Base-by-base conservation (phyloP, 129 eudicot species). In the Lactuca saligna region DNA sequence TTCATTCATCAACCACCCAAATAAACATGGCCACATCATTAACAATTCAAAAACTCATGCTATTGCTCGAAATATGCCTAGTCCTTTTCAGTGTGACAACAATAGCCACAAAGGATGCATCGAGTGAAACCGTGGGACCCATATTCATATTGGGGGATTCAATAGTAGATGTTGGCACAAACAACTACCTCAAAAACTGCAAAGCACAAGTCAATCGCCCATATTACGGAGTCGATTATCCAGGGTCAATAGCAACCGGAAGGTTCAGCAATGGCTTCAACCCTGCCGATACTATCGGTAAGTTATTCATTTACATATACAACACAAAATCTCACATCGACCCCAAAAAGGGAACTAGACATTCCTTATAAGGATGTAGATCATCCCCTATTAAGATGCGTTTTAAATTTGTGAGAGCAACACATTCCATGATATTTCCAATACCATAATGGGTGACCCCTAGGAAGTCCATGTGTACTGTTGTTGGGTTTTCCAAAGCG, bases 251-350 rank as follows among this genome's bases (percentile, higher is more conserved):
- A 44, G 70, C 87, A 32, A 83, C 84, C 0, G 87, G 87, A 38
- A 83, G 87, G 75, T 83, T 83, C 4, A 79, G 77, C 87, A 83
- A 83, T 53, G 87, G 87, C 13, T 20, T 56, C 17, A 83, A 76
- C 66, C 15, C 64, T 7, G 84, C 79, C 13, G 87, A 83, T 56
- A 57, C 65, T 4, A 66, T 79, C 11, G 84, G 87, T 79, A 78
- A 46, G 79, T 31, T 13, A 68, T 20, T 11, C 15, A 12, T 2
- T 42, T 71, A 50, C 3, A 46, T 46, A 46, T 46, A 46, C 51
- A 46, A 4, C 12, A 12, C 51, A 46, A 46, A 46, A 25, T 9
- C 13, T 4, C 7, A 9, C 15, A 2, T 46, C 51, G 5, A 4
- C 29, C 15, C 5, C 1, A n/a, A 11, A n/a, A 12, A n/a, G 51